Conservation (phyloP, 2,329 filamentous ascomycete species). For the Exserohilum rostratum region DNA sequence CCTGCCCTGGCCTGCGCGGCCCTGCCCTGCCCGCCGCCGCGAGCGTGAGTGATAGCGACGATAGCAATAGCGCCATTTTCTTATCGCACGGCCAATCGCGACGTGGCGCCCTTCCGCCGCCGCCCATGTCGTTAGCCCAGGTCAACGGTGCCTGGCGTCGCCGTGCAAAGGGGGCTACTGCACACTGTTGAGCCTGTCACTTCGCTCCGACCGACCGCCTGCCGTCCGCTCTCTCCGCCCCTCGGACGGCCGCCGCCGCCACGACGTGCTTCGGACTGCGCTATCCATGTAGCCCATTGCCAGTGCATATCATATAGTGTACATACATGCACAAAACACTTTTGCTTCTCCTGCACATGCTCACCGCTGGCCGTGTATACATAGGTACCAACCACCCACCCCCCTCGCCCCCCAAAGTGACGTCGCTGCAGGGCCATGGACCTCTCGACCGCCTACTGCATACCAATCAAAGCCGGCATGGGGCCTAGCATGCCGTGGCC, state of each 20-base stretch:
- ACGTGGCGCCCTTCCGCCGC: conserved; percentile 30
- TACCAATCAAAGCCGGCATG: conserved; percentile 7
- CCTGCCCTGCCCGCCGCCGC: too few species aligned
- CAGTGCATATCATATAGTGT: too few species aligned
- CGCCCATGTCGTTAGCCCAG: conserved; percentile 21
- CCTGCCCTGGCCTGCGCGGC: conserved; percentile 22
- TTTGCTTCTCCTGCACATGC: too few species aligned
- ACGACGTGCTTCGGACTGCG: not conserved
- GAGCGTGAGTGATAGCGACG: conserved; percentile 3
- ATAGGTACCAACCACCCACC: too few species aligned
- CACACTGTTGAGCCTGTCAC: conserved; percentile 32
- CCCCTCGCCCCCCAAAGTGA: too few species aligned
- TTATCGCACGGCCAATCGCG: conserved; percentile 28
- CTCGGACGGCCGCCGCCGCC: not conserved
- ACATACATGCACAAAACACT: too few species aligned
- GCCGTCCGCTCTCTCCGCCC: conserved; percentile 23
- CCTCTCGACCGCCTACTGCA: conserved; percentile 22
- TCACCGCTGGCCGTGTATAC: too few species aligned
- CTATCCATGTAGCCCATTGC: too few species aligned
- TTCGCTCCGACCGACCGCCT: conserved; percentile 6
- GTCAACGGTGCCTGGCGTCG: conserved; percentile 33
- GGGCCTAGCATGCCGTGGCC: conserved; percentile 17
- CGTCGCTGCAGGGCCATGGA: conserved; percentile 26
- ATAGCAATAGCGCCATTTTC: conserved; percentile 33
- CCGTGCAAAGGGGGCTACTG: conserved; percentile 29